phyloP scores from a whole-genome alignment of 108 stramenopile species.

The Pseudonitzschia multiseries region DNA sequence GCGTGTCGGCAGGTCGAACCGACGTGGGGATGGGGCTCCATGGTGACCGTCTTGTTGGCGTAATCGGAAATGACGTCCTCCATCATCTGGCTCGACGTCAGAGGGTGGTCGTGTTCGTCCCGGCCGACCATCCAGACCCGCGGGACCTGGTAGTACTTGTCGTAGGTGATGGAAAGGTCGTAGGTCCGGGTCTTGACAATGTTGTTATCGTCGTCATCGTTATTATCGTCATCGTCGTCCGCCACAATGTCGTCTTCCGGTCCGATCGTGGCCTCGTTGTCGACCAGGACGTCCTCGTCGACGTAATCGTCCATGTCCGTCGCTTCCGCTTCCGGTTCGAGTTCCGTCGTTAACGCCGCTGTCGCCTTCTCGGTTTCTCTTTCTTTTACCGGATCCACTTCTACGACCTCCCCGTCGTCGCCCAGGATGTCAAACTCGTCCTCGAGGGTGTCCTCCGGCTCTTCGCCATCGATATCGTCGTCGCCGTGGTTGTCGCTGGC shows the following conservation, averaged over 20 bases:
- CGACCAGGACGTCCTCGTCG: conserved; percentile 67
- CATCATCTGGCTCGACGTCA: conserved; percentile 91
- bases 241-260: conserved; percentile 67
- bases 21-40: conserved; percentile 96
- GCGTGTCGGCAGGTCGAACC: conserved; percentile 75
- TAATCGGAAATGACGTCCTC: conserved; percentile 98
- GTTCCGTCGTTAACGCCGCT: not conserved
- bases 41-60: conserved; percentile 97
- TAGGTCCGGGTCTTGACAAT: conserved; percentile 90
- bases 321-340: not conserved
- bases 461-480: conserved; percentile 28
- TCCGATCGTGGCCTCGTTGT: conserved; percentile 50
- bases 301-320: conserved; percentile 85
- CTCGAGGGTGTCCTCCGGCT: conserved; percentile 48
- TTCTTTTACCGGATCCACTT: conserved; percentile 12
- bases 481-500: conserved; percentile 47
- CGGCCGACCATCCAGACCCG: conserved; percentile 97
- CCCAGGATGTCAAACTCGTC: conserved; percentile 90
- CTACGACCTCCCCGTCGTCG: conserved; percentile 66
- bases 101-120: conserved; percentile 62
- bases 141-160: conserved; percentile 97
- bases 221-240: conserved; percentile 62
- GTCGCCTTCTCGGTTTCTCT: conserved; percentile 9
- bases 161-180: conserved; percentile 96
- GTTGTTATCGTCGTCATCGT: conserved; percentile 36